A percentile compares a stretch with the other conserved stretches of the same genome.
Evolutionary conservation across 495 filamentous ascomycete species (phyloP).

Genomic region (Neurospora africana): DNA sequence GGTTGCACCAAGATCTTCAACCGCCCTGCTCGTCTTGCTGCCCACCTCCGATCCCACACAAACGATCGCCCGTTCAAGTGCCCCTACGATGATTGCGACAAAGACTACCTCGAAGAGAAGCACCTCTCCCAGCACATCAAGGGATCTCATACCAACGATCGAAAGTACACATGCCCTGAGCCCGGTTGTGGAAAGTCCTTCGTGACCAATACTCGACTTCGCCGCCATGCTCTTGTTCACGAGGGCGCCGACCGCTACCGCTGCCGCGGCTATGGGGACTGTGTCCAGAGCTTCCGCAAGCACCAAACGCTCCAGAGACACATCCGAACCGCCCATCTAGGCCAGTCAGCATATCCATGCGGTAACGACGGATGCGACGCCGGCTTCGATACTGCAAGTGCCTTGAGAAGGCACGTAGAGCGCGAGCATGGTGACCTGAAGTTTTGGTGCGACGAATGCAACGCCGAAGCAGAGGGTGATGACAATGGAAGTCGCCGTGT

Average conservation of each 20-base stretch:
- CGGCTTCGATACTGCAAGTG: conserved; percentile 59
- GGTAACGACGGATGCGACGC: conserved; percentile 52
- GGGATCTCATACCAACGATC: conserved; percentile 62
- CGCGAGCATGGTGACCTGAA: conserved; percentile 55
- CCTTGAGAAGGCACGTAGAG: conserved; percentile 60
- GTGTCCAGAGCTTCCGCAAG: conserved; percentile 74
- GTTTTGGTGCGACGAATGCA: conserved; percentile 66
- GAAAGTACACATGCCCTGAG: conserved; percentile 58
- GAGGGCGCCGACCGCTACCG: conserved; percentile 56
- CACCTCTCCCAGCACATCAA: conserved; percentile 78
- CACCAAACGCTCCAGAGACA: conserved; percentile 79
- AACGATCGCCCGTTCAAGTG: conserved; percentile 69
- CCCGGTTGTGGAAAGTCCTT: conserved; percentile 72
- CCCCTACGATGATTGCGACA: conserved; percentile 56
- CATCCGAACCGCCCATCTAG: conserved; percentile 60
- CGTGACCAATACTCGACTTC: conserved; percentile 60
- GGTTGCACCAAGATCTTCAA: conserved; percentile 78
- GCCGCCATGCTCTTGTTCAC: conserved; percentile 56
- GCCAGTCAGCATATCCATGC: conserved; percentile 59
- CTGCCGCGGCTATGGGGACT: conserved; percentile 66
- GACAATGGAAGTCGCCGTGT: conserved; percentile 23
- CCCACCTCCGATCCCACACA: conserved; percentile 69
- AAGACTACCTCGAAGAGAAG: conserved; percentile 69
- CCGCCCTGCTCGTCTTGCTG: conserved; percentile 65
- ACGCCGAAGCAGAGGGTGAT: conserved; percentile 13